A percentile compares a stretch with the other conserved stretches of the same genome.
These are phyloP conservation scores for Dictyostelium brefeldianum DNA, from an alignment of 78 protist species.

Conservation along the genomic window DNA sequence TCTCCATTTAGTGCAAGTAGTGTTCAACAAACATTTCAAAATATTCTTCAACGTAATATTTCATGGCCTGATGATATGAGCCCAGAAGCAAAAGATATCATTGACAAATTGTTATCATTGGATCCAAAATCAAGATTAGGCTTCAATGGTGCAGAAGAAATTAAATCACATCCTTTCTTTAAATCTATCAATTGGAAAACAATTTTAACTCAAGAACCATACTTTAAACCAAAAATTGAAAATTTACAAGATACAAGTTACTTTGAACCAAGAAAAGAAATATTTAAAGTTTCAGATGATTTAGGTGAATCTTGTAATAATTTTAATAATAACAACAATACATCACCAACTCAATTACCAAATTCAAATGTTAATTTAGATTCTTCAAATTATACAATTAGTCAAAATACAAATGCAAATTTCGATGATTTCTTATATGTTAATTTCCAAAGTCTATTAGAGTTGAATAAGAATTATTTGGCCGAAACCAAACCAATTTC, in stretches of 20 bases:
- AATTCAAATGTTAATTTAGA: background rate
- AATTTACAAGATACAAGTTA: conserved; percentile 79
- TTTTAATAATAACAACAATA: background rate
- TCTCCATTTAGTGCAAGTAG: conserved; percentile 84
- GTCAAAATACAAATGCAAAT: background rate
- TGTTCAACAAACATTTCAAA: conserved; percentile 82
- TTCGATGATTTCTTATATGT: conserved; percentile 77
- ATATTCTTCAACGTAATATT: conserved; percentile 75
- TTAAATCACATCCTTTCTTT: conserved; percentile 87
- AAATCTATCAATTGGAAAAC: conserved; percentile 80
- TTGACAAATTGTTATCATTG: conserved; percentile 62
- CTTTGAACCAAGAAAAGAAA: conserved; percentile 77
- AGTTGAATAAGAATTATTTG: conserved; percentile 55
- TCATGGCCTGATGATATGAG: conserved; percentile 75
- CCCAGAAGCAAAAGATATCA: conserved; percentile 70
- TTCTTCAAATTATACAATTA: conserved; percentile 1
- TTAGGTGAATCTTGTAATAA: background rate
- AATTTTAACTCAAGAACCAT: conserved; percentile 73
- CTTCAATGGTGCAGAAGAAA: conserved; percentile 65
- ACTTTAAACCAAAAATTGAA: conserved; percentile 62
- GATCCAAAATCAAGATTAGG: conserved; percentile 83
- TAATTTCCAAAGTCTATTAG: conserved; percentile 70
- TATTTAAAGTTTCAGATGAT: conserved; percentile 58
- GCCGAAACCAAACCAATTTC: conserved; percentile 52
- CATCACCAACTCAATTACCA: background rate